These are phyloP conservation scores for Thielaviopsis euricoi DNA, from an alignment of 2,329 filamentous ascomycete species.

Conservation along the genomic window DNA sequence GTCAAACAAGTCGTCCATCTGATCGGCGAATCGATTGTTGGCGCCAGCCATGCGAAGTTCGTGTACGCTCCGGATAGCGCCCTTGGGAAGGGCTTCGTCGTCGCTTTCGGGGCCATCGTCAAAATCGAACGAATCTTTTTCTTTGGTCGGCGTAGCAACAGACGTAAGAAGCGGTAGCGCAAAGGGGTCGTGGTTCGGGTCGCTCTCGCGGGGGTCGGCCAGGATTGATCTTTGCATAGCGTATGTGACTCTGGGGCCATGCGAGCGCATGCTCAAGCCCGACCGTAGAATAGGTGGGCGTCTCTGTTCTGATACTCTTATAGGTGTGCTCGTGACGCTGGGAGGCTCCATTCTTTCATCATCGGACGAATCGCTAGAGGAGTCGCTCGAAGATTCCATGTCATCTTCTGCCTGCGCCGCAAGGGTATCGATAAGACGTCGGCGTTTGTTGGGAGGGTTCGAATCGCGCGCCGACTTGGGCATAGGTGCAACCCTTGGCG, in stretches of 20 bases:
- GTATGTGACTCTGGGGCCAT: constrained; percentile 24
- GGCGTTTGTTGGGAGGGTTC: constrained; percentile 7
- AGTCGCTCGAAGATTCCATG: constrained; percentile 13
- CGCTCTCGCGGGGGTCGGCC: constrained; percentile 5
- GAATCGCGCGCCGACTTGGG: not conserved
- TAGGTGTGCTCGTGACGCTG: not conserved
- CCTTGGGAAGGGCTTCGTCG: constrained; percentile 25
- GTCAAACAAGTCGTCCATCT: constrained; percentile 46
- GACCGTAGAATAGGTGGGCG: not conserved
- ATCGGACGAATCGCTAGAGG: constrained; percentile 12
- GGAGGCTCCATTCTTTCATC: not conserved
- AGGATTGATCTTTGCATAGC: constrained; percentile 18
- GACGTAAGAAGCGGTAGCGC: constrained; percentile 7
- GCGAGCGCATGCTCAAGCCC: constrained; percentile 5
- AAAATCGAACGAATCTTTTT: constrained; percentile 11
- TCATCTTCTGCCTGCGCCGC: constrained; percentile 23
- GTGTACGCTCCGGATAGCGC: constrained; percentile 45
- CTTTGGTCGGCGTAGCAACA: constrained; percentile 3
- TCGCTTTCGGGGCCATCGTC: constrained; percentile 20
- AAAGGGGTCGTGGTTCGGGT: constrained; percentile 12
- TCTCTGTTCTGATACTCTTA: not conserved
- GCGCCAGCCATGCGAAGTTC: constrained; percentile 49
- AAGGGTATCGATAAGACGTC: constrained; percentile 27
- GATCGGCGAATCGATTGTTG: constrained; percentile 48
- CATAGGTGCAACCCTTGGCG: not conserved